phyloP scores from a whole-genome alignment of 371 early-diverging fungal genomes.

The Nosema muscidifuracis region DNA sequence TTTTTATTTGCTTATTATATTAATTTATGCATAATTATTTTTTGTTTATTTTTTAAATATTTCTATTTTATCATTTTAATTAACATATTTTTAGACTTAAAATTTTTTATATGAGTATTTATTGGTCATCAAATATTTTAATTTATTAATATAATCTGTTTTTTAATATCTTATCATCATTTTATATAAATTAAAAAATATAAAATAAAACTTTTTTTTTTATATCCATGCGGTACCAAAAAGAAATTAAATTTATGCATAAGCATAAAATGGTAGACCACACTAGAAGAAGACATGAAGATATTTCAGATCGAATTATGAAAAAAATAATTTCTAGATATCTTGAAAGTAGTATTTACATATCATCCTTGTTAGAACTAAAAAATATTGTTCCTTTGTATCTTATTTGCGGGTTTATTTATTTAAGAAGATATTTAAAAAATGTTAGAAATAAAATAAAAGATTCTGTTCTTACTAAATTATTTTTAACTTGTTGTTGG shows the following conservation, averaged over 20 bases:
- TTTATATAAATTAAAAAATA: neutral
- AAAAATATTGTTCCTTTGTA: conserved; percentile 7
- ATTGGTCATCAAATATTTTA: too few relatives aligned
- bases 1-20: too few relatives aligned
- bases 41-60: too few relatives aligned
- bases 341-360: neutral
- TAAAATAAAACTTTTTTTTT: neutral
- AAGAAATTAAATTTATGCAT: neutral
- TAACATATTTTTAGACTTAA: too few relatives aligned
- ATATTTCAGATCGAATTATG: neutral
- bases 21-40: too few relatives aligned
- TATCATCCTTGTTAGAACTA: neutral
- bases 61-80: too few relatives aligned
- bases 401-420: conserved; percentile 1
- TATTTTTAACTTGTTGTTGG: conserved; percentile 10
- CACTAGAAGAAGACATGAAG: neutral
- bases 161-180: conserved; percentile 1
- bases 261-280: neutral
- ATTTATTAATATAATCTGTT: neutral
- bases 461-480: neutral
- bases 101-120: too few relatives aligned
- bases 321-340: neutral
- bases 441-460: neutral
- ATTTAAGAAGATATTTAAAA: conserved; percentile 10
- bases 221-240: neutral